phyloP scores from a whole-genome alignment of 495 filamentous ascomycete genomes.

The Staphylotrichum longicolle region DNA sequence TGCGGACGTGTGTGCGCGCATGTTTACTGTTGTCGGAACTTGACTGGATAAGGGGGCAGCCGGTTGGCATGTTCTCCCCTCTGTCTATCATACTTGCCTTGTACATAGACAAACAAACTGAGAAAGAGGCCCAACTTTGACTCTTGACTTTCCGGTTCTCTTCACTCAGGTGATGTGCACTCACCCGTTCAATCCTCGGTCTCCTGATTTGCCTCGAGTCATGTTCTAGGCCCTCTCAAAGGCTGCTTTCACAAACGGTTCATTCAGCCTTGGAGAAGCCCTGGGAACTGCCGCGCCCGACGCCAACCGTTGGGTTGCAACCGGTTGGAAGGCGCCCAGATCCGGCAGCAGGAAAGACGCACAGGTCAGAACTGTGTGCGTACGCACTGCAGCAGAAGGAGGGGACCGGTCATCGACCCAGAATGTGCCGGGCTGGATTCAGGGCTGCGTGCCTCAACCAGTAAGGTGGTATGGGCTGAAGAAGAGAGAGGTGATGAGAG shows the following conservation, averaged over 20 bases:
- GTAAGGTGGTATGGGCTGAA: neutral
- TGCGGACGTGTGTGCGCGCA: neutral
- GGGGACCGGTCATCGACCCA: neutral
- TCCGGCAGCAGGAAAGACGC: slow-evolving; percentile 4
- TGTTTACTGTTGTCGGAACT: neutral
- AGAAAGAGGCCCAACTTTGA: neutral
- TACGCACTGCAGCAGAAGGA: neutral
- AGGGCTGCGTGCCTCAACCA: slow-evolving; percentile 16
- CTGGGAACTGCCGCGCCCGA: too few species aligned
- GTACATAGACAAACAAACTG: slow-evolving; percentile 10
- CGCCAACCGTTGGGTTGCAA: slow-evolving; percentile 5
- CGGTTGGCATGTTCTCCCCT: neutral
- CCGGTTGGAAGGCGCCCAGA: slow-evolving; percentile 3
- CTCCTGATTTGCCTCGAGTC: too few species aligned
- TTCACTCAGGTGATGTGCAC: too few species aligned
- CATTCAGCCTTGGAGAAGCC: too few species aligned
- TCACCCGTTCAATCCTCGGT: too few species aligned
- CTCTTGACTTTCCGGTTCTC: neutral
- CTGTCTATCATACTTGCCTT: too few species aligned
- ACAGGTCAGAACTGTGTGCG: neutral
- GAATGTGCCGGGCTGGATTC: neutral
- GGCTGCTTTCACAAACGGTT: neutral
- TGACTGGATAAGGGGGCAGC: neutral
- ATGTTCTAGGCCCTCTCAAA: too few species aligned
- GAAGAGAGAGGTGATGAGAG: neutral